Base-by-base conservation (phyloP, 1,284 basidiomycete genomes). In the Cryptococcus sp. region DNA sequence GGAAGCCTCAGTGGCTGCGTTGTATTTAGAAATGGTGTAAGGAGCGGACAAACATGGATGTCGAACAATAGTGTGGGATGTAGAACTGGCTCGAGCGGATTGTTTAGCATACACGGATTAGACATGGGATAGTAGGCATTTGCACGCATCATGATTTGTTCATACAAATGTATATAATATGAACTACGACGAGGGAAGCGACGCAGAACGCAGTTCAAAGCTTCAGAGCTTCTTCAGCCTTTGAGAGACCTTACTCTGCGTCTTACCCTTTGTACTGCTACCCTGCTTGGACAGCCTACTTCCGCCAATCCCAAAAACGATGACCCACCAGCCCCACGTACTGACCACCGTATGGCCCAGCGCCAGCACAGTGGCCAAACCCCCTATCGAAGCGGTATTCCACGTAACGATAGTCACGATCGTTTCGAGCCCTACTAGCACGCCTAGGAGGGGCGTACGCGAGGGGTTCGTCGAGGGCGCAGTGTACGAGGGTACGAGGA, bases 251-350 rank as follows among this genome's bases (percentile, higher is more conserved):
- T 67, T 65, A 10, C 51, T 60, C 46, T 69, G 66, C 25, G 25
- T 25, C 52, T 68, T 62, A 39, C 63, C 55, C 15, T 67, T 63
- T 39, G 55, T 48, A 46, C 62, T 57, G 54, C 65, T 54, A 35
- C 42, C 50, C 13, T 46, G 48, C 45, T 59, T 60, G 17, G 17
- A 45, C 22, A 68, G 60, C 47, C 65, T 62, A 30, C 61, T 59
- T 30, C 55, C 55, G 6, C 69, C 69, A 19, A 67, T 64, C 0
- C 77, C 77, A 63, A 79, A 79, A 22, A 73, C 68, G 20, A 76
- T 60, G 3, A 72, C 68, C 75, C 76, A 78, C 72, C 75, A 78
- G 1, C 76, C 78, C 74, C 76, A 78, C 10, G 71, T 56, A 0
- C 68, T 72, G 2, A 79, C 55, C 8, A 67, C 22, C 0, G 62